Percentiles rank a stretch among this genome's conserved stretches.
phyloP scores from a whole-genome alignment of 306 rosid genomes.

The Cucurbita moschata region DNA sequence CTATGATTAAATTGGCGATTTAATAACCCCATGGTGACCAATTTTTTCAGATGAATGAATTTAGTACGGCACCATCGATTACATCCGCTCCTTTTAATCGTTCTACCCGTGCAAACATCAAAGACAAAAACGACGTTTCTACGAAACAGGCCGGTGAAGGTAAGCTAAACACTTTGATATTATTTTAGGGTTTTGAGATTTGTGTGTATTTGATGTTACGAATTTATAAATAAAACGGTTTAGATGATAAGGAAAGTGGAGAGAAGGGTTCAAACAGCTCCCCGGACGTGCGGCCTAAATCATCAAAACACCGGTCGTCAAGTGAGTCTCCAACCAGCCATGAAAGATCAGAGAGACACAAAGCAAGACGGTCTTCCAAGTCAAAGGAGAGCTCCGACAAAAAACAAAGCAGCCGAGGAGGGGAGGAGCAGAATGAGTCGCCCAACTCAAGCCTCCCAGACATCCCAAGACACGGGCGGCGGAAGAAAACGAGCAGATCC shows the following conservation, averaged over 20 bases:
- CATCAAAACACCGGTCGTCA: conserved; percentile 14
- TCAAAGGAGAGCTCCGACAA: conserved; percentile 18
- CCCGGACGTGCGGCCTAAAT: conserved; percentile 4
- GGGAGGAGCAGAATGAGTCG: background rate
- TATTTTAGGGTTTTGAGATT: too few relatives aligned
- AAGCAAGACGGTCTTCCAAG: conserved; percentile 28
- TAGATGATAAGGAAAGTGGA: background rate
- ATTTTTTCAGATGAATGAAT: conserved; percentile 55
- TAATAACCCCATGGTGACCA: too few relatives aligned
- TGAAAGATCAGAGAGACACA: conserved; percentile 45
- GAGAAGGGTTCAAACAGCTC: background rate
- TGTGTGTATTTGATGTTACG: too few relatives aligned
- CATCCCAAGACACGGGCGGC: background rate
- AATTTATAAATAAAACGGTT: too few relatives aligned
- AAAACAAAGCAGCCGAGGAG: background rate
- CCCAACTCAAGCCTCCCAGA: background rate
- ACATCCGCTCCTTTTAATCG: conserved; percentile 6
- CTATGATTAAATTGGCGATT: too few relatives aligned
- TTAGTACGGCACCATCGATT: conserved; percentile 21
- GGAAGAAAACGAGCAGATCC: background rate
- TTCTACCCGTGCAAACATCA: background rate
- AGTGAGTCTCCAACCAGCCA: background rate
- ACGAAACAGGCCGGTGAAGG: conserved; percentile 3
- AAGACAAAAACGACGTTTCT: background rate
- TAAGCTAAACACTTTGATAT: conserved; percentile 2